Base-by-base conservation (phyloP, 345 rosid genomes). In the Leavenworthia alabamica region DNA sequence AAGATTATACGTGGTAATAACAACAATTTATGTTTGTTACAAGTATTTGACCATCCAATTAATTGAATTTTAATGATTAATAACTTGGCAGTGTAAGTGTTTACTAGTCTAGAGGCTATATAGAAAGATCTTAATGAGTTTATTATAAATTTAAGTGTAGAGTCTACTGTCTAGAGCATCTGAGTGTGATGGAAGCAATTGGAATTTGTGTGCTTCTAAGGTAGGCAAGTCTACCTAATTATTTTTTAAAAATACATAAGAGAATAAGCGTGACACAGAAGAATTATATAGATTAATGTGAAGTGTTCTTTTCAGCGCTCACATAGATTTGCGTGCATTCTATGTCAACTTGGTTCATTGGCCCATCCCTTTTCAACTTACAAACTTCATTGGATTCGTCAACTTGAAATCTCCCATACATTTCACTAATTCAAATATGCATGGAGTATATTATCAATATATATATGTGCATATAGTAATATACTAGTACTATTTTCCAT, bases 321-420 rank as follows among this genome's bases (percentile, higher is more conserved):
- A 12, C 66, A 64, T 71, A 40, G 75, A 19, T 16, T 48, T 71
- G 75, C 70, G 70, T 71, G 75, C 70, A 71, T 71, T 49, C 14
- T 26, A 22, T 71, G 41, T 12, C 75, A 56, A 64, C 75, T 64
- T 71, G 65, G 46, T 71, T 64, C 53, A 17, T 48, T 29, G 42
- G 66, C 75, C 70, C 70, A 71, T 14, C 50, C 61, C 13, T 64
- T 71, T 0, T 41, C 53, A 62, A 37, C 50, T 37, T 48, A 31
- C 45, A 11, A 14, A 31, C 9, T 37, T 55, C 43, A 53, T 61
- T 26, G 31, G 45, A 47, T 56, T 49, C 31, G 7, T 63, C 75
- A 41, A 56, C 51, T 64, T 71, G 65, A 56, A 56, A 23, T 48
- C 0, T 64, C 57, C 57, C 68, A 53, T 70, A 45, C 68, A 52